These are phyloP conservation scores for Kurtzmaniella natalensis DNA, from an alignment of 1,139 yeast genomes.

Conservation along the genomic window DNA sequence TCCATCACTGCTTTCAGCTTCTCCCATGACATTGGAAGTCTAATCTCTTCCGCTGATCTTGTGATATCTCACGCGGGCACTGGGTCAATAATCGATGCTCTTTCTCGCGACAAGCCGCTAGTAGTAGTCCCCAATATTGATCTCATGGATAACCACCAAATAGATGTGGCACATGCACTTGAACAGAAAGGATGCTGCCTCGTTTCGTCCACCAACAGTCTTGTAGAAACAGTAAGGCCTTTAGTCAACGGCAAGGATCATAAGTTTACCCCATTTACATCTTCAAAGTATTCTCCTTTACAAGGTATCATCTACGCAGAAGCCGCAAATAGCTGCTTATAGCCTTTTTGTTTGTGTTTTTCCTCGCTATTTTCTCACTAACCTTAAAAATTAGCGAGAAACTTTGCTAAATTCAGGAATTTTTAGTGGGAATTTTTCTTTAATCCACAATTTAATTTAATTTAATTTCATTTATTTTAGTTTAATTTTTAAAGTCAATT, in stretches of 20 bases:
- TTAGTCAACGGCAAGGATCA: neutral
- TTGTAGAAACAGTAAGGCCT: neutral
- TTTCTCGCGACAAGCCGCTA: slow-evolving; percentile 52
- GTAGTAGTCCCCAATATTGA: slow-evolving; percentile 66
- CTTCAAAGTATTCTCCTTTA: neutral
- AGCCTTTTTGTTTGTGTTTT: no score
- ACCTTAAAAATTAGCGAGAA: no score
- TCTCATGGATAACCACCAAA: slow-evolving; percentile 85
- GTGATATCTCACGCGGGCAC: slow-evolving; percentile 93
- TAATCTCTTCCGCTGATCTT: slow-evolving; percentile 41
- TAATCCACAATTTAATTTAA: no score
- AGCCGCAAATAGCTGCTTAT: no score
- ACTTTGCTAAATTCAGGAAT: no score
- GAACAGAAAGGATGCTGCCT: slow-evolving; percentile 18
- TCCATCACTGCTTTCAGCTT: slow-evolving; percentile 40
- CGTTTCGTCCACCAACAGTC: neutral
- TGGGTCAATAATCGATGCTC: slow-evolving; percentile 81
- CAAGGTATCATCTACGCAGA: slow-evolving; percentile 4
- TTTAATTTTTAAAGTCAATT: no score
- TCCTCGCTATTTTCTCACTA: no score
- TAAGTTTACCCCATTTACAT: neutral
- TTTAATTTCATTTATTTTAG: no score
- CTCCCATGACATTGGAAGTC: slow-evolving; percentile 34
- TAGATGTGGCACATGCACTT: slow-evolving; percentile 66
- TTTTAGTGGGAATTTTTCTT: no score